These are phyloP conservation scores for Dillenia suffruticosa DNA, from an alignment of 164 flowering plant species.

Conservation along the genomic window DNA sequence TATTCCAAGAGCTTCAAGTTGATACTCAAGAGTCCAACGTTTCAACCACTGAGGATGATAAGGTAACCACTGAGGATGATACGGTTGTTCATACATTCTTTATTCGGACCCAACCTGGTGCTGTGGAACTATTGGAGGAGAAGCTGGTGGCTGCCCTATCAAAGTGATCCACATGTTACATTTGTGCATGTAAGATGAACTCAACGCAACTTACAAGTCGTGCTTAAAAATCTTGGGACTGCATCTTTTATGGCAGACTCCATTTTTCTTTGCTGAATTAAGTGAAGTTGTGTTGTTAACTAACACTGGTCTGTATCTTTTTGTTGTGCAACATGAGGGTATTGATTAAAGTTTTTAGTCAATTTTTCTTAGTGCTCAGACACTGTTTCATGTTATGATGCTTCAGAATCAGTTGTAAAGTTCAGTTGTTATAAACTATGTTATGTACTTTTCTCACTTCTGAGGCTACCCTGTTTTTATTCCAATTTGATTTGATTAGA, in stretches of 20 bases:
- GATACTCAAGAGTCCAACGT: slow-evolving; percentile 38
- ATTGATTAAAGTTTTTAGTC: too few relatives aligned
- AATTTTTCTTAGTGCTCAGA: too few relatives aligned
- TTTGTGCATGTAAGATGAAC: slow-evolving; percentile 21
- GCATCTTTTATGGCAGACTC: neutral
- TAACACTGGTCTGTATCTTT: too few relatives aligned
- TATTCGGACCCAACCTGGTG: slow-evolving; percentile 37
- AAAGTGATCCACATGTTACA: slow-evolving; percentile 23
- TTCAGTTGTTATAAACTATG: too few relatives aligned
- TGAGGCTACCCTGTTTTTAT: too few relatives aligned
- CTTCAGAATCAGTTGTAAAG: too few relatives aligned
- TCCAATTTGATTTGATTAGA: too few relatives aligned
- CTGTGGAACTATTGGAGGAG: slow-evolving; percentile 61
- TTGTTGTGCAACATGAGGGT: too few relatives aligned
- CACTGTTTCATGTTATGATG: too few relatives aligned
- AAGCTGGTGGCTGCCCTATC: slow-evolving; percentile 53
- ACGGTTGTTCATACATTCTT: slow-evolving; percentile 65
- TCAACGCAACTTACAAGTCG: neutral
- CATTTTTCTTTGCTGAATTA: too few relatives aligned
- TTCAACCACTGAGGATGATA: slow-evolving; percentile 31
- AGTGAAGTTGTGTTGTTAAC: too few relatives aligned
- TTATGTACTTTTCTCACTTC: too few relatives aligned
- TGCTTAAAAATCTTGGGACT: neutral
- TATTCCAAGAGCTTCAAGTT: slow-evolving; percentile 50
- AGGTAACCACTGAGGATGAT: slow-evolving; percentile 33